Evolutionary conservation across 768 basidiomycete species (phyloP), one percentile per base, ranked within the genome.

Genomic region (Russula vinacea): DNA sequence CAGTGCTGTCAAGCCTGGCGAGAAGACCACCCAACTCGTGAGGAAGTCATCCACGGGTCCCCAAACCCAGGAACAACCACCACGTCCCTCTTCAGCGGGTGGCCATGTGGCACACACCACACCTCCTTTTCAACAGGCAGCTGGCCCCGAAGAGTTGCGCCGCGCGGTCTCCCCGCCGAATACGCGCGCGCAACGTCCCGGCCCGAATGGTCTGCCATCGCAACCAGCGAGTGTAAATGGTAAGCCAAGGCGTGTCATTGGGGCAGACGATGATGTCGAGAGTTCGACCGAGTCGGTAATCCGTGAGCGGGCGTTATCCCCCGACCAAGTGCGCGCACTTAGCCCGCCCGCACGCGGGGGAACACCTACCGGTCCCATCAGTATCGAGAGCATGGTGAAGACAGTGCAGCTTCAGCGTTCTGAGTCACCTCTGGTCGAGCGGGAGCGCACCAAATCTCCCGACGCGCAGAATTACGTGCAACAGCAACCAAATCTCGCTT

Each of bases 151-250:
- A 42, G 84, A 85, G 55, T 74, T 77, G 56, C 85, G 88, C 37
- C 84, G 88, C 39, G 85, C 87, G 14, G 79, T 88, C 64, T 89
- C 89, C 0, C 89, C 88, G 5, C 73, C 80, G 7, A 80, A 79
- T 67, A 72, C 74, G 16, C 78, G 83, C n/a, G 74, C 79, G 26
- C 73, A 67, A 17, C 74, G 72, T n/a, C 69, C 73, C 29, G 33
- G 33, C 44, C 76, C 77, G 9, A 85, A 83, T 67, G 82, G 81
- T n/a, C 71, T 73, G n/a, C 61, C 69, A 22, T 66, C 77, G 65
- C 76, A 75, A 69, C 67, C 73, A 16, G 67, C 73, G 60, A 75
- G 79, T 14, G 71, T 56, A 33, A 61, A 60, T 56, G 66, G 74
- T 60, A 84, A 78, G 54, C 74, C 77, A 29, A 86, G 83, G 71